phyloP scores from a whole-genome alignment of 2,329 filamentous ascomycete species.

The Fusarium devonianum region DNA sequence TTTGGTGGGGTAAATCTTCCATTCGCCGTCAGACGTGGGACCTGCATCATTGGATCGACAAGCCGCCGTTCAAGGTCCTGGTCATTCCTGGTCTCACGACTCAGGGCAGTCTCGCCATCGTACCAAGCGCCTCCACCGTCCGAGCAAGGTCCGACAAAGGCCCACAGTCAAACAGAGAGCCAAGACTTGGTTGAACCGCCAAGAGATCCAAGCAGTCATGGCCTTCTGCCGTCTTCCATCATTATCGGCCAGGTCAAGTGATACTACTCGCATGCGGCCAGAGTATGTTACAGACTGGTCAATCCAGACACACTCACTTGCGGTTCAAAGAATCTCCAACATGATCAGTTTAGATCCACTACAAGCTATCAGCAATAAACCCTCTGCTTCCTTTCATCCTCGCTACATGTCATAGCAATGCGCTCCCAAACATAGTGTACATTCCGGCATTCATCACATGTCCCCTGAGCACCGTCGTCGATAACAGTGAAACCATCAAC shows the following conservation, averaged over 20 bases:
- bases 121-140: no score
- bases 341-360: conserved; percentile 2
- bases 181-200: no score
- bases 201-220: no score
- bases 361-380: conserved; percentile 1
- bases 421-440: conserved; percentile 16
- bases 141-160: conserved; percentile 4
- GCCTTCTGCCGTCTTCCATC: not conserved
- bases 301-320: no score
- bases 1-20: conserved; percentile 27
- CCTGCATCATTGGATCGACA: conserved; percentile 17
- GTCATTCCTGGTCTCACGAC: conserved; percentile 3
- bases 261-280: no score
- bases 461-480: not conserved
- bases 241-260: no score
- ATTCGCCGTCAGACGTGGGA: conserved; percentile 16
- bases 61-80: conserved; percentile 3
- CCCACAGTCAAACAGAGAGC: no score
- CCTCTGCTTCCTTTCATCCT: not conserved
- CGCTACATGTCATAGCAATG: conserved; percentile 5
- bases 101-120: no score
- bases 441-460: not conserved
- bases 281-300: no score
- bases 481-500: not conserved
- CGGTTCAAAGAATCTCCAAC: no score